Percentiles rank a stretch among this genome's conserved stretches.
phyloP scores from a whole-genome alignment of 352 stramenopile species.

The Pythium scleroteichum region DNA sequence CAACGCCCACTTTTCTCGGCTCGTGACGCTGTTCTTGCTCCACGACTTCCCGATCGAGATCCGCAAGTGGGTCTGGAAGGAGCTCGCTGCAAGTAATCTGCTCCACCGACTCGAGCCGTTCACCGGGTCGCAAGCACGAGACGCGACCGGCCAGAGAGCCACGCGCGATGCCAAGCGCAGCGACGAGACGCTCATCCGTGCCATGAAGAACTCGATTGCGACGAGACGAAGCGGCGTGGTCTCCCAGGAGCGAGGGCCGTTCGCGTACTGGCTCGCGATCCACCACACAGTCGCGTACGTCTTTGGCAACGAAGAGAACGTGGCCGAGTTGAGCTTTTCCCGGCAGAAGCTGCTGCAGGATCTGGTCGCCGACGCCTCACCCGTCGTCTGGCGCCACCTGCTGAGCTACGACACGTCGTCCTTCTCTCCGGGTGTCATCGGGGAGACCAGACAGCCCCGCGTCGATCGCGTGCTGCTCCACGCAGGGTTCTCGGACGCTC shows the following conservation, averaged over 20 bases:
- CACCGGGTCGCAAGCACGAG: slow-evolving; percentile 17
- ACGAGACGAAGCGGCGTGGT: slow-evolving; percentile 29
- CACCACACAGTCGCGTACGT: slow-evolving; percentile 61
- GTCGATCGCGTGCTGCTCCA: slow-evolving; percentile 19
- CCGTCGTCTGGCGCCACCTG: slow-evolving; percentile 51
- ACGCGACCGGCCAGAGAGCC: slow-evolving; percentile 41
- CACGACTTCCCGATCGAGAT: slow-evolving; percentile 57
- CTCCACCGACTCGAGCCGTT: slow-evolving; percentile 56
- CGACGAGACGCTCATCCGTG: slow-evolving; percentile 46
- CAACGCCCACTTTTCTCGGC: slow-evolving; percentile 65
- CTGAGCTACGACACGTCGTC: slow-evolving; percentile 42
- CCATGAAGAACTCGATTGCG: slow-evolving; percentile 49
- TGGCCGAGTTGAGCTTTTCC: slow-evolving; percentile 37
- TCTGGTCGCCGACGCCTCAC: slow-evolving; percentile 32
- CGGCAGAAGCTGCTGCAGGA: slow-evolving; percentile 54
- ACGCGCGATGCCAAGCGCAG: slow-evolving; percentile 24
- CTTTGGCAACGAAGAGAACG: slow-evolving; percentile 33
- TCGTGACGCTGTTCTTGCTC: slow-evolving; percentile 58
- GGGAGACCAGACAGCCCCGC: slow-evolving; percentile 10
- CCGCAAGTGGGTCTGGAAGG: slow-evolving; percentile 72
- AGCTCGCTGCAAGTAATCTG: slow-evolving; percentile 52
- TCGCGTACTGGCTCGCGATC: slow-evolving; percentile 63
- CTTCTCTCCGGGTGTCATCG: neutral
- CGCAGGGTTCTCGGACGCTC: slow-evolving; percentile 7
- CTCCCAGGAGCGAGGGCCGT: slow-evolving; percentile 33